Percentiles rank a stretch among this genome's conserved stretches.
Evolutionary conservation across 345 rosid species (phyloP).

Genomic region (Arabidopsis suecica): DNA sequence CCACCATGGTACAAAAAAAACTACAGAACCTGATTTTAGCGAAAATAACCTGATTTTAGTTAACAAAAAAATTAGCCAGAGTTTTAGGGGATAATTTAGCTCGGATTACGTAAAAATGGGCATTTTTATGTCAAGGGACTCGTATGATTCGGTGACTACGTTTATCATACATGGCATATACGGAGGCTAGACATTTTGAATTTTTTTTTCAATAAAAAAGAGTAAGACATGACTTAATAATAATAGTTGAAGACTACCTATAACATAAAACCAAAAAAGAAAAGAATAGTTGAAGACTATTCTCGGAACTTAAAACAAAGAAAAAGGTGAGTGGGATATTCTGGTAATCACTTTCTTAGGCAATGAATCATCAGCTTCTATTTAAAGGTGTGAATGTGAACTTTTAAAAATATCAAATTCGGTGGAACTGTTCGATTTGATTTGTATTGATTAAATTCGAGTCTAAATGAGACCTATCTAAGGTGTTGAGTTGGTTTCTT

Average conservation of each 20-base stretch:
- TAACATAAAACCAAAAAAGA: too few relatives aligned
- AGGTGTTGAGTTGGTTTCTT: background rate
- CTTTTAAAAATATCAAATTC: conserved; percentile 2
- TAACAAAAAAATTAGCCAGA: background rate
- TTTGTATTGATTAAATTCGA: background rate
- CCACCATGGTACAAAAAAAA: background rate
- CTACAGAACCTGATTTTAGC: background rate
- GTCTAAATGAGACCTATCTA: background rate
- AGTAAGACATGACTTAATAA: background rate
- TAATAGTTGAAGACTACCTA: background rate
- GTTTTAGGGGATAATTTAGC: background rate
- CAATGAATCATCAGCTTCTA: background rate
- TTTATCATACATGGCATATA: background rate
- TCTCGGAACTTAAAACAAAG: background rate
- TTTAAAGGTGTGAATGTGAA: background rate
- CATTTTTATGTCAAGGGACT: background rate
- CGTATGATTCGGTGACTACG: conserved; percentile 1
- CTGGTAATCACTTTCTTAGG: conserved; percentile 9
- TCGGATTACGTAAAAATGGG: background rate
- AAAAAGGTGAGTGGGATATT: background rate
- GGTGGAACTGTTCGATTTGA: background rate
- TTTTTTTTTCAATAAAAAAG: background rate
- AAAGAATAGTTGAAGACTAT: background rate
- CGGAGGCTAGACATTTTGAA: background rate
- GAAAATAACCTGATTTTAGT: background rate